These are phyloP conservation scores for Oenanthe sinensis DNA, from an alignment of 129 eudicot genomes.

Conservation along the genomic window DNA sequence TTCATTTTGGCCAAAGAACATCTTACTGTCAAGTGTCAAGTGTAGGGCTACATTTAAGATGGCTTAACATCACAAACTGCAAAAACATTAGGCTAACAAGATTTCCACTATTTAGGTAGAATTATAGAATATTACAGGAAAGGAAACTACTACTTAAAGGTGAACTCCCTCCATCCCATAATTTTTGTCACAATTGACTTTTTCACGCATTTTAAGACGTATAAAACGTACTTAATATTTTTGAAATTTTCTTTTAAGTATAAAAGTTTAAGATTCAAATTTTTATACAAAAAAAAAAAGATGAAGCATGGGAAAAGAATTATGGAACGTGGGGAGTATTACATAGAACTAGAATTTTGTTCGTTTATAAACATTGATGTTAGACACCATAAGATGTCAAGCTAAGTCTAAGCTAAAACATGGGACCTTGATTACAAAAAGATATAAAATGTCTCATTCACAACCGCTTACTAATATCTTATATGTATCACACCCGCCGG, in stretches of 20 bases:
- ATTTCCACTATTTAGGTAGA: background rate
- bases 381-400: background rate
- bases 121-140: background rate
- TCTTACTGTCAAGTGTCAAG: background rate
- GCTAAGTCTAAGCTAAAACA: background rate
- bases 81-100: background rate
- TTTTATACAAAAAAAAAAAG: too few relatives aligned
- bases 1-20: background rate
- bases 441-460: background rate
- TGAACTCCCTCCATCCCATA: too few relatives aligned
- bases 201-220: too few relatives aligned
- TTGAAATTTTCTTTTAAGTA: too few relatives aligned
- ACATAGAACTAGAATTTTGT: background rate
- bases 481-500: background rate
- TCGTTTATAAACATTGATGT: background rate
- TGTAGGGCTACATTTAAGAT: too few relatives aligned
- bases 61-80: background rate
- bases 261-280: too few relatives aligned
- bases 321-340: background rate
- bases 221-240: too few relatives aligned
- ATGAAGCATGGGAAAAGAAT: too few relatives aligned
- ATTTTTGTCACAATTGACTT: background rate
- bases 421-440: background rate
- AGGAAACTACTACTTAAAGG: background rate
- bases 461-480: background rate